A percentile compares a stretch with the other conserved stretches of the same genome.
phyloP scores from a whole-genome alignment of 208 protist species.

The Trypanosoma boissoni region DNA sequence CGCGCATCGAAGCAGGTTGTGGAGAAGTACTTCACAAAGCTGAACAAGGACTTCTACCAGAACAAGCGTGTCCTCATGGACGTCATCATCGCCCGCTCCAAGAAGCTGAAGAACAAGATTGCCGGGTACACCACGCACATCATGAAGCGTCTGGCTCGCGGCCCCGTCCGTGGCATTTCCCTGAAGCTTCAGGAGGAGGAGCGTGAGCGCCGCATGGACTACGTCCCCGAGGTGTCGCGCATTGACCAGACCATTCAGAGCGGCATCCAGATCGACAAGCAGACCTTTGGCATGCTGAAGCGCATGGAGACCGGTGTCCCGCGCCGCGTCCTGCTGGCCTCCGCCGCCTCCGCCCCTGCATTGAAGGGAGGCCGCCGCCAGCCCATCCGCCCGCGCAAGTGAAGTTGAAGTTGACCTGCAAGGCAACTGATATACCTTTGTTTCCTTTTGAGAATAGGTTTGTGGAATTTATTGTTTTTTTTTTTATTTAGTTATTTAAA shows the following conservation, averaged over 20 bases:
- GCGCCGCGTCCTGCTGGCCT: constrained; percentile 47
- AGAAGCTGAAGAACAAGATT: constrained; percentile 99
- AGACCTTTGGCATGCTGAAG: constrained; percentile 85
- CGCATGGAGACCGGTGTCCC: constrained; percentile 83
- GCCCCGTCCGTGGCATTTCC: constrained; percentile 99
- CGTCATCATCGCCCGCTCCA: constrained; percentile 98
- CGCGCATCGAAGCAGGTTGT: constrained; percentile 98
- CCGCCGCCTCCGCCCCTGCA: constrained; percentile 24
- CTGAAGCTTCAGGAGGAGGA: constrained; percentile 99
- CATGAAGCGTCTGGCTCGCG: constrained; percentile 97
- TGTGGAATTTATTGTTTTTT: neutral
- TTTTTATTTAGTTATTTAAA: neutral
- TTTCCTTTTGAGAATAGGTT: neutral
- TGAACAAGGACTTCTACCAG: constrained; percentile 99
- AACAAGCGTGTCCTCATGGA: constrained; percentile 98
- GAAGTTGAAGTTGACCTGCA: constrained; percentile 1
- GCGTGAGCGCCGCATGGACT: constrained; percentile 99
- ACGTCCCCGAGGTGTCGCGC: constrained; percentile 94
- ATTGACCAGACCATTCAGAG: constrained; percentile 85
- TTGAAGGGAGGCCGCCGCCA: constrained; percentile 29
- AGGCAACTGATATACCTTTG: no score
- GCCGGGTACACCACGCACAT: constrained; percentile 99
- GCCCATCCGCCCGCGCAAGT: constrained; percentile 31
- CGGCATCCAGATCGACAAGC: constrained; percentile 87
- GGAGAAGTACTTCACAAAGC: constrained; percentile 99